phyloP scores from a whole-genome alignment of 2,329 filamentous ascomycete species.

The Neonectria neomacrospora region DNA sequence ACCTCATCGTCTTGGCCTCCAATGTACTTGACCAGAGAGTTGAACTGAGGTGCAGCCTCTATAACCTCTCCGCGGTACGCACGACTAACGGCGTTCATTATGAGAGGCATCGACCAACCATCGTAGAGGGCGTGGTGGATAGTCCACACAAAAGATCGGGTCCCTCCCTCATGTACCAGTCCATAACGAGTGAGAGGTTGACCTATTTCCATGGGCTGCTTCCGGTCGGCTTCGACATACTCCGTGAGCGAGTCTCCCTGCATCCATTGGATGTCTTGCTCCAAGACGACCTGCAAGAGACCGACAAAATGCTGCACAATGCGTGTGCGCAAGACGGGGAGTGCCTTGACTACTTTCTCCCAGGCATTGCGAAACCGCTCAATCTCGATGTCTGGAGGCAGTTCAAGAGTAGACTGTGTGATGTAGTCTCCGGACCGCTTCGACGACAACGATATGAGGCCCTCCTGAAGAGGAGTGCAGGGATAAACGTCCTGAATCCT shows the following conservation, averaged over 20 bases:
- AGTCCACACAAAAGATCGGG: conserved; percentile 39
- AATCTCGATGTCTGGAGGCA: conserved; percentile 3
- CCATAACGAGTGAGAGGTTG: conserved; percentile 18
- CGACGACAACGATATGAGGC: conserved; percentile 51
- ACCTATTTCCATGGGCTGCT: conserved; percentile 20
- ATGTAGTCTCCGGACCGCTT: conserved; percentile 52
- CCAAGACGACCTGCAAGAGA: conserved; percentile 25
- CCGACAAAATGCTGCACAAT: conserved; percentile 11
- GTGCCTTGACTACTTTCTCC: conserved; percentile 12
- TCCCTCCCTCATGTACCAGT: background rate
- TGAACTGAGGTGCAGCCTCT: background rate
- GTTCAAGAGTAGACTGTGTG: conserved; percentile 43
- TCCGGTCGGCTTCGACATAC: conserved; percentile 17
- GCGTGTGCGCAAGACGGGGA: conserved; percentile 26
- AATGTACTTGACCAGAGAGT: conserved; percentile 19
- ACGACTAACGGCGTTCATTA: conserved; percentile 27
- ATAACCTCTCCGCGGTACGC: conserved; percentile 12
- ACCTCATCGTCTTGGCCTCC: background rate
- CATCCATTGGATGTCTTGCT: conserved; percentile 15
- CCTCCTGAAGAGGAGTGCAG: conserved; percentile 55
- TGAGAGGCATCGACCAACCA: conserved; percentile 41
- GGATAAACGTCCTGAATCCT: conserved; percentile 50
- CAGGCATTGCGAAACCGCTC: conserved; percentile 23
- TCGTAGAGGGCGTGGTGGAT: conserved; percentile 47
- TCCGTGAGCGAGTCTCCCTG: background rate